Evolutionary conservation across 73 alveolate species (phyloP).

Genomic region (Stentor roeselii): DNA sequence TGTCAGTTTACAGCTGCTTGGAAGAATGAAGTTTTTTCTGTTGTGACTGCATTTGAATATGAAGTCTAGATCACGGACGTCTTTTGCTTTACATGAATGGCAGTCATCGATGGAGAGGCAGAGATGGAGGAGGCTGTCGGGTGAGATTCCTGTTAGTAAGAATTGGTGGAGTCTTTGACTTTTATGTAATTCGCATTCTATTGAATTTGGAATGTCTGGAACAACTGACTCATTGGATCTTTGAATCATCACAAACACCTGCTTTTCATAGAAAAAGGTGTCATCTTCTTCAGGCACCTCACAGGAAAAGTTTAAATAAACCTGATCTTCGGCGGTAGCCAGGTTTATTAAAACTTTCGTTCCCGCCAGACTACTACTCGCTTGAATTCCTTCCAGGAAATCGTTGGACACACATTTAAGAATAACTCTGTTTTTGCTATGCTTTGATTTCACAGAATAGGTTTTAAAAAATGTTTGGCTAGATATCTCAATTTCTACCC

Average conservation of each 20-base stretch:
- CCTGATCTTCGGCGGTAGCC: not conserved
- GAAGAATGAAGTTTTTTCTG: not conserved
- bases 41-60: not conserved
- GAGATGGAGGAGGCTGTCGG: not conserved
- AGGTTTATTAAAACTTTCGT: not conserved
- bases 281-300: conserved; percentile 14
- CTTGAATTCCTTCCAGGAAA: not conserved
- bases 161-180: not conserved
- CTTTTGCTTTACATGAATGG: not conserved
- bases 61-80: conserved; percentile 1
- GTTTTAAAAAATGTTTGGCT: not conserved
- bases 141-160: not conserved
- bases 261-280: conserved; percentile 2
- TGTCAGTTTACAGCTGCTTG: not conserved
- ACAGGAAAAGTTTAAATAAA: not conserved
- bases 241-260: not conserved
- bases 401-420: not conserved
- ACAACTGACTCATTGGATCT: not conserved
- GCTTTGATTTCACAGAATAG: not conserved
- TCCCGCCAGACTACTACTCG: not conserved
- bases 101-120: not conserved
- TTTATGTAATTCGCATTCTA: not conserved
- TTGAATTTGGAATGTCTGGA: conserved; percentile 18
- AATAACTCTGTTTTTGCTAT: not conserved
- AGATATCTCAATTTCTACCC: not conserved